These are phyloP conservation scores for Rhazya stricta DNA, from an alignment of 257 asterid genomes.

Conservation along the genomic window DNA sequence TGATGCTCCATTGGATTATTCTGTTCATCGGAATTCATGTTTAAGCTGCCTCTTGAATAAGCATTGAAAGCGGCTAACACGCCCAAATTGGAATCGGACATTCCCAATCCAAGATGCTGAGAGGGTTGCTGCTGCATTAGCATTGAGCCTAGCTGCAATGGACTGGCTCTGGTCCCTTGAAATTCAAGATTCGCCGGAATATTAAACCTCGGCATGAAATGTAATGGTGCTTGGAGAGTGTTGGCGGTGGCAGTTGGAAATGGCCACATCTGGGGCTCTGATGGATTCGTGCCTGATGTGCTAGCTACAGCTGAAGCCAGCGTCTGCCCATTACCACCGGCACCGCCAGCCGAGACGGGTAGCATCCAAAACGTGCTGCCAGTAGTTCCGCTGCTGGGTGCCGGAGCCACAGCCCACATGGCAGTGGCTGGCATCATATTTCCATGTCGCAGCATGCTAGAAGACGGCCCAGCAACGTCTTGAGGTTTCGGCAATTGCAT, in stretches of 20 bases:
- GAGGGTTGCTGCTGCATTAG: conserved; percentile 45
- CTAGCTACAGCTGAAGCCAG: conserved; percentile 11
- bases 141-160: conserved; percentile 44
- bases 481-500: conserved; percentile 30
- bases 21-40: conserved; percentile 34
- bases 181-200: conserved; percentile 45
- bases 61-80: conserved; percentile 58
- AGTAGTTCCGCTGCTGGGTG: conserved; percentile 15
- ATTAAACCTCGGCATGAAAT: conserved; percentile 53
- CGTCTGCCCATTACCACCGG: conserved; percentile 15
- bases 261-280: conserved; percentile 65
- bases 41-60: conserved; percentile 42
- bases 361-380: conserved; percentile 70
- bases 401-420: conserved; percentile 59
- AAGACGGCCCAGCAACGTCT: conserved; percentile 33
- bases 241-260: conserved; percentile 28
- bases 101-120: conserved; percentile 52
- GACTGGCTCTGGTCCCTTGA: conserved; percentile 34
- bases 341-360: conserved; percentile 36
- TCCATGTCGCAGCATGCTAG: conserved; percentile 33
- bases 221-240: conserved; percentile 44
- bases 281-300: conserved; percentile 16
- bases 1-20: conserved; percentile 27
- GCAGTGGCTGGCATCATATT: conserved; percentile 45
- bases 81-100: conserved; percentile 53